Conservation (phyloP, 768 basidiomycete genomes). For the Pholiota microspora region DNA sequence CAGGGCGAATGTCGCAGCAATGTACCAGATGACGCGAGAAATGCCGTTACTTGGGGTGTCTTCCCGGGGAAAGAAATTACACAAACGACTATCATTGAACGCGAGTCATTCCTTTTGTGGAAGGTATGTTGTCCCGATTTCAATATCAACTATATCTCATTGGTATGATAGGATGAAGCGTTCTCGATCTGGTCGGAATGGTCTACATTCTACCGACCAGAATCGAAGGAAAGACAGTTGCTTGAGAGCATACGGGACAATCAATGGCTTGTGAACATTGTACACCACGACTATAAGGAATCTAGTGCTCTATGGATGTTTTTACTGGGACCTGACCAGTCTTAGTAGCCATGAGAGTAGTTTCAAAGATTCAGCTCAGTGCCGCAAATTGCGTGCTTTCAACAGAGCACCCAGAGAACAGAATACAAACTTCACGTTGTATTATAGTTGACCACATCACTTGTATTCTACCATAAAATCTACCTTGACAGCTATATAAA, state of each 20-base stretch:
- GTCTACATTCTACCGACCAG: conserved; percentile 83
- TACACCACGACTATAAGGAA: conserved; percentile 92
- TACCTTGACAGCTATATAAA: not conserved
- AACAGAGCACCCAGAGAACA: not conserved
- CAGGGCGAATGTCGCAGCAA: conserved; percentile 83
- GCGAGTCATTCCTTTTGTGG: conserved; percentile 93
- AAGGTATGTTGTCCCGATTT: conserved; percentile 57
- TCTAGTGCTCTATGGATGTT: conserved; percentile 82
- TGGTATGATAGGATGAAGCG: conserved; percentile 75
- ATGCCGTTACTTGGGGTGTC: conserved; percentile 98
- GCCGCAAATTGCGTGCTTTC: not conserved
- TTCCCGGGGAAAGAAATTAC: conserved; percentile 96
- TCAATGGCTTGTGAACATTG: conserved; percentile 88
- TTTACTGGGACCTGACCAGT: conserved; percentile 41
- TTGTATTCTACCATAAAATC: not conserved
- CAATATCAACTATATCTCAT: not conserved
- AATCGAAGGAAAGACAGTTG: conserved; percentile 67
- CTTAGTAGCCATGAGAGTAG: not conserved
- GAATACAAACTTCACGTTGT: not conserved
- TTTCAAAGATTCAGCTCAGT: not conserved
- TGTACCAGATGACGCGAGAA: conserved; percentile 73
- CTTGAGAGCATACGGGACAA: conserved; percentile 68
- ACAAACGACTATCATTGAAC: conserved; percentile 96
- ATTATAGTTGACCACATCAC: not conserved
- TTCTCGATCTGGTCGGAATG: conserved; percentile 96